Percentiles rank a stretch among this genome's conserved stretches.
phyloP scores from a whole-genome alignment of 2,329 filamentous ascomycete species.

The Claviceps sp. region DNA sequence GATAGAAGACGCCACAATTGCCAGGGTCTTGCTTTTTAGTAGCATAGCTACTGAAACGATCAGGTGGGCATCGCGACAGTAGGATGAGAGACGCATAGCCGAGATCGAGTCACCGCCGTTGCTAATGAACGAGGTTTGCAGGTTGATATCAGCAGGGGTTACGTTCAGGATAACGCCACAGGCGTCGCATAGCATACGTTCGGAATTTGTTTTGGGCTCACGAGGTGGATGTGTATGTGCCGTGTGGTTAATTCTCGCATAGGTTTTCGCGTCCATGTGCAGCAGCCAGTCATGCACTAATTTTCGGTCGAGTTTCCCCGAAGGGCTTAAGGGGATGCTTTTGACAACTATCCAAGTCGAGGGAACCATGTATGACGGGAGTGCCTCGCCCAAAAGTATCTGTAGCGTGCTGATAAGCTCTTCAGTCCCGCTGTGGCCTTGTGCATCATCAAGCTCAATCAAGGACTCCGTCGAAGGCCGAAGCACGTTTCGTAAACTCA shows the following conservation, averaged over 20 bases:
- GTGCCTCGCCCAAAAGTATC: constrained; percentile 3
- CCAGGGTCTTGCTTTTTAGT: constrained; percentile 1
- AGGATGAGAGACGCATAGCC: constrained; percentile 29
- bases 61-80: constrained; percentile 18
- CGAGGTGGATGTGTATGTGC: neutral
- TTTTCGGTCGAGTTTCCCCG: constrained; percentile 9
- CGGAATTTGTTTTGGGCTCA: neutral
- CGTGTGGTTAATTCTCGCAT: neutral
- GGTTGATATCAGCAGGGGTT: constrained; percentile 14
- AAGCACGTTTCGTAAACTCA: neutral
- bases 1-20: neutral
- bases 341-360: neutral
- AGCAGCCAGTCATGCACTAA: constrained; percentile 4
- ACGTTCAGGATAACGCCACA: constrained; percentile 29
- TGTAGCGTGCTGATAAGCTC: constrained; percentile 5
- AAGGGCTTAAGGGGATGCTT: constrained; percentile 7
- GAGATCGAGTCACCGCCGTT: constrained; percentile 31
- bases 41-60: constrained; percentile 15
- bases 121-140: constrained; percentile 22
- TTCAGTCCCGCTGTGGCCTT: neutral
- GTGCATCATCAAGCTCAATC: neutral
- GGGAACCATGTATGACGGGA: constrained; percentile 4
- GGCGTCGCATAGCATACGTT: constrained; percentile 10
- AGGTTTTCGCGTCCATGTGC: neutral
- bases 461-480: neutral